phyloP scores from a whole-genome alignment of 1,139 yeast species.

The Nakaseomyces bracarensis region DNA sequence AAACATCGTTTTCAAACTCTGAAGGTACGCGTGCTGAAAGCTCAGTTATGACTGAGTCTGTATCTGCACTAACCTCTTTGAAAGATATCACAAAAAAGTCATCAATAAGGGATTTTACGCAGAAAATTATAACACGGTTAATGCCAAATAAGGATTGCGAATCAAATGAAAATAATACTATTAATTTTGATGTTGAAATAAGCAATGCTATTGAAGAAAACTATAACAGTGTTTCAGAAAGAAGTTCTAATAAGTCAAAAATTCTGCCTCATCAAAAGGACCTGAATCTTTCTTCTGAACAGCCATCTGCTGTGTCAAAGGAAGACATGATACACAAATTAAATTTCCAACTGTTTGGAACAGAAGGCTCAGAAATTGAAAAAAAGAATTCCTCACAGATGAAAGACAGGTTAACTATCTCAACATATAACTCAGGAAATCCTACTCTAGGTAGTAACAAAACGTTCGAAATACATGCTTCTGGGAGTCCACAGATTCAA shows the following conservation, averaged over 20 bases:
- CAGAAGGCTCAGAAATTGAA: background rate
- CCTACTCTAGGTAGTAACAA: background rate
- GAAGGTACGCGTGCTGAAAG: background rate
- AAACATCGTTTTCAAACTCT: background rate
- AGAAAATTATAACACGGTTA: slow-evolving; percentile 19
- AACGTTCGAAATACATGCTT: background rate
- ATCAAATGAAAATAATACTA: background rate
- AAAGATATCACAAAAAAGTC: slow-evolving; percentile 22
- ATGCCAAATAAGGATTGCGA: slow-evolving; percentile 16
- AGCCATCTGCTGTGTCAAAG: background rate
- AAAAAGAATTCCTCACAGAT: background rate
- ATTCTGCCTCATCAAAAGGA: background rate
- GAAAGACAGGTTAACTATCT: background rate
- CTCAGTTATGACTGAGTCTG: background rate
- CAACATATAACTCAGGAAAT: background rate
- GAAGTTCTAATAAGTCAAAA: background rate
- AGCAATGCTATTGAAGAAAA: background rate
- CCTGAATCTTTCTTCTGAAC: background rate
- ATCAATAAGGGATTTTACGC: slow-evolving; percentile 21
- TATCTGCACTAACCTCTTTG: slow-evolving; percentile 24
- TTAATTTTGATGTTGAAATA: background rate
- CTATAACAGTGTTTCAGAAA: background rate
- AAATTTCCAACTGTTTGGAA: background rate
- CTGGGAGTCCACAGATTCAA: background rate
- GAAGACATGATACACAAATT: background rate